These are phyloP conservation scores for Pancytospora epiphaga DNA, from an alignment of 371 early-diverging fungal genomes.

Conservation along the genomic window DNA sequence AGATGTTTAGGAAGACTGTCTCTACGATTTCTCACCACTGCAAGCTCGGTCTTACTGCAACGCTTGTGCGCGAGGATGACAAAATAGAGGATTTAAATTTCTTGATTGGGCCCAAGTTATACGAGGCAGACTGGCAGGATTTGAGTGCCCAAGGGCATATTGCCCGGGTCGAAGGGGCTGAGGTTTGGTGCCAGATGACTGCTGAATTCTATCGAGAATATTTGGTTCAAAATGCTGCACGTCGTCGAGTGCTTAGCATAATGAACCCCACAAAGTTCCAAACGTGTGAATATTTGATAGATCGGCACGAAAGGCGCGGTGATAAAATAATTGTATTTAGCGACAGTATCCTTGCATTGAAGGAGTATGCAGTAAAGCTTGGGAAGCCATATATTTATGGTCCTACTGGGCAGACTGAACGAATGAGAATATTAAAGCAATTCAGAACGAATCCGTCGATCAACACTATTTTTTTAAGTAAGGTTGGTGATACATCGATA, in stretches of 20 bases:
- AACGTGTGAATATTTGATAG: constrained; percentile 86
- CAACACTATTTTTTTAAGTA: constrained; percentile 90
- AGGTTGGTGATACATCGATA: constrained; percentile 97
- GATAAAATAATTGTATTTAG: constrained; percentile 99
- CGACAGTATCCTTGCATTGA: constrained; percentile 90
- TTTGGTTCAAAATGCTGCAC: constrained; percentile 63
- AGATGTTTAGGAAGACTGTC: constrained; percentile 90
- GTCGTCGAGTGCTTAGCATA: constrained; percentile 72
- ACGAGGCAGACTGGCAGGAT: constrained; percentile 99
- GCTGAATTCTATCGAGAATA: constrained; percentile 90
- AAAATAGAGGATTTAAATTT: constrained; percentile 96
- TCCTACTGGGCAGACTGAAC: constrained; percentile 80
- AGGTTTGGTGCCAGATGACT: constrained; percentile 98
- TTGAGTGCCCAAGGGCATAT: constrained; percentile 89
- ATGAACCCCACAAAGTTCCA: constrained; percentile 98
- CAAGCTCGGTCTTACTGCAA: constrained; percentile 95
- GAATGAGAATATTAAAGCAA: constrained; percentile 81
- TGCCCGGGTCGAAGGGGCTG: constrained; percentile 88
- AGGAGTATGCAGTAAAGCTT: constrained; percentile 79
- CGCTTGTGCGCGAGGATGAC: constrained; percentile 95
- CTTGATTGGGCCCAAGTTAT: constrained; percentile 96
- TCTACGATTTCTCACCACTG: constrained; percentile 83
- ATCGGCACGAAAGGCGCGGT: constrained; percentile 80
- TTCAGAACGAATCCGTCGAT: constrained; percentile 82
- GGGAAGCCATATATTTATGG: constrained; percentile 89